Evolutionary conservation across 2,329 filamentous ascomycete genomes (phyloP), one percentile per base, ranked within the genome.

Genomic region (Endothia cerciana): DNA sequence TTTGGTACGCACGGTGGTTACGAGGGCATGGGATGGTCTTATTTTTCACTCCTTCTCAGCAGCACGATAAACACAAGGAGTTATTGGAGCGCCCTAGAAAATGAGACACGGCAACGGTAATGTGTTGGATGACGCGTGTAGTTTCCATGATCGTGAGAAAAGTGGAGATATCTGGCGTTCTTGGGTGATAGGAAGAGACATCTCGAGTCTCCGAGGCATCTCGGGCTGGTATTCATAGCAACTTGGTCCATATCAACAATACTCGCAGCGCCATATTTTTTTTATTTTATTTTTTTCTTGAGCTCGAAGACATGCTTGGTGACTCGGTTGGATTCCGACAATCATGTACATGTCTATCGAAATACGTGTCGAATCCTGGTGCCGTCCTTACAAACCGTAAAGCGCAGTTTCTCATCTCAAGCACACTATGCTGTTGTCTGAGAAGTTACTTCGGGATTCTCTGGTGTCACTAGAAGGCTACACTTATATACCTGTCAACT

Each of bases 91-190:
- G 33, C 17, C 36, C 17, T 36, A 40, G 33, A 58, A 41, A 17
- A n/a, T 41, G n/a, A n/a, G 36, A 28, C 19, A 58, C 28, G 36
- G 36, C 22, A 41, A 58, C 55, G 55, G 36, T 28, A 41, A 58
- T 28, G 17, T 6, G 55, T 25, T 36, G 55, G 55, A 40, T 8
- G 36, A 58, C 2, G n/a, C 33, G 25, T 58, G 25, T 11, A 17
- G n/a, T 41, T 28, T 25, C 53, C 17, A 22, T 30, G 30, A 10
- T 15, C 8, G 33, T 19, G 53, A 28, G 11, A 22, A 38, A 11
- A 22, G 30, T 25, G 53, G 33, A 58, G 36, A 40, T 22, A 22
- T 57, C 36, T 15, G 55, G 55, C 36, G 55, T 58, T 58, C 13
- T 22, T 58, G 36, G n/a, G 19, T 57, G 11, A 25, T 15, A 11